These are phyloP conservation scores for Cronartium quercuum DNA, from an alignment of 1,284 basidiomycete species.

Conservation along the genomic window DNA sequence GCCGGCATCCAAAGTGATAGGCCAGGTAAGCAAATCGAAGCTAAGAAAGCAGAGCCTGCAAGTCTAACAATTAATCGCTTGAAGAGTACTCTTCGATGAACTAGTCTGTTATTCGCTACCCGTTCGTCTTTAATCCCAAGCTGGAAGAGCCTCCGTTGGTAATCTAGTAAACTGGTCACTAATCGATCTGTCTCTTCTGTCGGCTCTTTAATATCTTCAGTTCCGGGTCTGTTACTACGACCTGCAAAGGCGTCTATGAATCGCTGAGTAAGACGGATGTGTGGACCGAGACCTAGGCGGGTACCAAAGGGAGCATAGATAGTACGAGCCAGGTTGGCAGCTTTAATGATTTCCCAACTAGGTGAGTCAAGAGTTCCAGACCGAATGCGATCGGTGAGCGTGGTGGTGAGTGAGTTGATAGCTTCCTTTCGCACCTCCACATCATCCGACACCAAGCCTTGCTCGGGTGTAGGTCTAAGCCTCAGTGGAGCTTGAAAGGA, in stretches of 20 bases:
- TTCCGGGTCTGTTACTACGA: conserved; percentile 54
- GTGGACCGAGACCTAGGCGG: conserved; percentile 58
- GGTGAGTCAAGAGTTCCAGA: conserved; percentile 72
- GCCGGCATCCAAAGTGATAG: conserved; percentile 71
- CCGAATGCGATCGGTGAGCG: conserved; percentile 55
- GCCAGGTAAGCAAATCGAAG: conserved; percentile 68
- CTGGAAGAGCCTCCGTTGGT: conserved; percentile 47
- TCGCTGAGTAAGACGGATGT: conserved; percentile 43
- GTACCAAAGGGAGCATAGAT: conserved; percentile 79
- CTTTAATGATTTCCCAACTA: conserved; percentile 68
- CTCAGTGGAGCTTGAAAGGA: conserved; percentile 68
- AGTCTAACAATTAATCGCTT: conserved; percentile 62
- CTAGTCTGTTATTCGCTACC: conserved; percentile 43
- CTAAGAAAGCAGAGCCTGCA: conserved; percentile 60
- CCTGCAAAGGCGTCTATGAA: conserved; percentile 64
- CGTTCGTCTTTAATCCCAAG: conserved; percentile 30
- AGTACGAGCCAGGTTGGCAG: conserved; percentile 65
- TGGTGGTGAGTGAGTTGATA: neutral
- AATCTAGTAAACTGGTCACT: conserved; percentile 64
- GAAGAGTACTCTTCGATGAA: conserved; percentile 57
- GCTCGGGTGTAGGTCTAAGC: conserved; percentile 40
- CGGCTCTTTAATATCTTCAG: conserved; percentile 53
- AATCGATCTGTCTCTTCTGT: conserved; percentile 50
- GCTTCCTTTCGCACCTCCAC: conserved; percentile 1
- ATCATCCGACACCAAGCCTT: conserved; percentile 39